Percentiles rank a stretch among this genome's conserved stretches.
These are phyloP conservation scores for Hammondia hammondi DNA, from an alignment of 169 alveolate genomes.

Conservation along the genomic window DNA sequence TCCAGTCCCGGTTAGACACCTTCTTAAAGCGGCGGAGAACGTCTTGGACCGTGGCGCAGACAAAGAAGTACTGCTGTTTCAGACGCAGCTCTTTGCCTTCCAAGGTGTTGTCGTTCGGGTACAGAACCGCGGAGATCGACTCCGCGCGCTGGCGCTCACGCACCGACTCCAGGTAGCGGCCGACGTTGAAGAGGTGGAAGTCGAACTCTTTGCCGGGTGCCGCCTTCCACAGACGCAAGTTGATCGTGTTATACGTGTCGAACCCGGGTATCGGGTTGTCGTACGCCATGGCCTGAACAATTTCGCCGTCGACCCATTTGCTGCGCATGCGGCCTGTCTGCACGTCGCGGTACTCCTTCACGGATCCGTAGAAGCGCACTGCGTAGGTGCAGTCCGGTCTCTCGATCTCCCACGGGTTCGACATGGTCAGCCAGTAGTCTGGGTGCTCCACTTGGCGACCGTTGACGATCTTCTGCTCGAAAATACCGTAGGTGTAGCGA, in stretches of 20 bases:
- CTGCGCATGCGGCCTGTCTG: constrained; percentile 49
- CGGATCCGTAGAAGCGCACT: constrained; percentile 91
- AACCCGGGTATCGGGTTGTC: constrained; percentile 97
- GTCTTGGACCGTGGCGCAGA: constrained; percentile 93
- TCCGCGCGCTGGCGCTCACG: constrained; percentile 92
- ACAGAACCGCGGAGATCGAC: constrained; percentile 93
- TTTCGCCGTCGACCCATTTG: constrained; percentile 94
- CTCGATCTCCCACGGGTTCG: constrained; percentile 96
- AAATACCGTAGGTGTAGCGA: constrained; percentile 94
- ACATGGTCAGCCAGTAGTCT: constrained; percentile 93
- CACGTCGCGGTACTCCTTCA: constrained; percentile 54
- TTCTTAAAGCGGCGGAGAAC: constrained; percentile 81
- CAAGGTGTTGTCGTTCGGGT: constrained; percentile 93
- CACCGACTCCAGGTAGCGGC: constrained; percentile 91
- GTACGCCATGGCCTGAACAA: constrained; percentile 94
- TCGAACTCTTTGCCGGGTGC: constrained; percentile 92
- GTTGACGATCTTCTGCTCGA: constrained; percentile 91
- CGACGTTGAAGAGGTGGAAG: constrained; percentile 90
- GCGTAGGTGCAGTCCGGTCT: constrained; percentile 93
- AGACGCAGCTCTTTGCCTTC: constrained; percentile 94
- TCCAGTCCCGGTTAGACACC: constrained; percentile 88
- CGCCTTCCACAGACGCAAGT: constrained; percentile 92
- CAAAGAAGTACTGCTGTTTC: constrained; percentile 95
- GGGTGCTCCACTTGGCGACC: constrained; percentile 95
- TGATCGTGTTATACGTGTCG: constrained; percentile 93